A percentile compares a stretch with the other conserved stretches of the same genome.
These are phyloP conservation scores for Phytophthora fragariaefolia DNA, from an alignment of 352 stramenopile genomes.

Conservation along the genomic window DNA sequence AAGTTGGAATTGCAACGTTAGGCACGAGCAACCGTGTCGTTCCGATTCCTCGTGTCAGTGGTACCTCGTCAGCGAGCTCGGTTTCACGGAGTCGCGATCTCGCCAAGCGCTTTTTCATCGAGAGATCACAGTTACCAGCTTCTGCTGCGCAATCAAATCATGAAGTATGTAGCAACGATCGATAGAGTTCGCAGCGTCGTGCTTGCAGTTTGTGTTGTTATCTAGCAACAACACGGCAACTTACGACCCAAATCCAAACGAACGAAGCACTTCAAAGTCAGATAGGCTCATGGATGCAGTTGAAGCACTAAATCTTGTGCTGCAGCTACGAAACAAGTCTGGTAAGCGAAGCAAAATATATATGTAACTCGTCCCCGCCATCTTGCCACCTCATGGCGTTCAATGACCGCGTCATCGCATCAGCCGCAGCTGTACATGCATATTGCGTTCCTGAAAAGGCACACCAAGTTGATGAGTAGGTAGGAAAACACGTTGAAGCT, in stretches of 20 bases:
- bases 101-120: conserved; percentile 15
- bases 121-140: conserved; percentile 22
- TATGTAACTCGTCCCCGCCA: neutral
- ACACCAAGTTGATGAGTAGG: neutral
- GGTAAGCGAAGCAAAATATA: neutral
- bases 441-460: too few species aligned
- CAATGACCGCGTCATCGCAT: conserved; percentile 11
- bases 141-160: too few species aligned
- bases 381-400: neutral
- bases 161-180: too few species aligned
- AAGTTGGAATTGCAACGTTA: conserved; percentile 11
- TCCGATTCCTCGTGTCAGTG: too few species aligned
- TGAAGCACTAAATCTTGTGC: too few species aligned
- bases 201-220: neutral
- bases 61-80: conserved; percentile 3
- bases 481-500: conserved; percentile 19
- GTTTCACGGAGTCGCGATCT: conserved; percentile 9
- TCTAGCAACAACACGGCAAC: neutral
- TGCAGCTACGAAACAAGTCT: neutral
- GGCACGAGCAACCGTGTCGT: conserved; percentile 17
- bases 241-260: neutral
- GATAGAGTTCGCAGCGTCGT: too few species aligned
- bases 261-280: too few species aligned
- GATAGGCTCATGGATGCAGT: too few species aligned
- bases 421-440: conserved; percentile 1